These are phyloP conservation scores for Boletus sp. DNA, from an alignment of 768 basidiomycete species.

Conservation along the genomic window DNA sequence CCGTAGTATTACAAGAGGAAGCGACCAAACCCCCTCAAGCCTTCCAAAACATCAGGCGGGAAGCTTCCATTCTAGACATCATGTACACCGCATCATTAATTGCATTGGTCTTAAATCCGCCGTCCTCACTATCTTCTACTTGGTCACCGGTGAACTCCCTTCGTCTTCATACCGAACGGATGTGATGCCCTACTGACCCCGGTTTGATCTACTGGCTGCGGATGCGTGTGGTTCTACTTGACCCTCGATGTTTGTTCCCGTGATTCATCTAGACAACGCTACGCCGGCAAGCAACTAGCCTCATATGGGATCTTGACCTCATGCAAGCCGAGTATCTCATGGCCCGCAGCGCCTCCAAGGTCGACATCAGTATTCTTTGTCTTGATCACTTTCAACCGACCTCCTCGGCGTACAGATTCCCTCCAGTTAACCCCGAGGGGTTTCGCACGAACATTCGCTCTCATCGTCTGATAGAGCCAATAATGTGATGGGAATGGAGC, in stretches of 20 bases:
- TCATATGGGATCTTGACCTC: too few species aligned
- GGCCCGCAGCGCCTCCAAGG: not conserved
- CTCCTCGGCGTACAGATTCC: not conserved
- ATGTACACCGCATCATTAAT: conserved; percentile 6
- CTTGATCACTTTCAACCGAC: not conserved
- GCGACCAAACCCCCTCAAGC: conserved; percentile 57
- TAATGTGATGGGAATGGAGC: not conserved
- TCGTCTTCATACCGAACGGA: not conserved
- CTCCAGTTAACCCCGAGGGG: not conserved
- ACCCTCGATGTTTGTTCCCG: not conserved
- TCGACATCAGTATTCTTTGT: not conserved
- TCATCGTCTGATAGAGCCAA: not conserved
- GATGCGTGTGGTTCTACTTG: not conserved
- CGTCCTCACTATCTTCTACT: not conserved
- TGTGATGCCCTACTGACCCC: not conserved
- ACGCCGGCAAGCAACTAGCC: not conserved
- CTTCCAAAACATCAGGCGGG: conserved; percentile 42
- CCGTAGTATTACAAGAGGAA: conserved; percentile 35
- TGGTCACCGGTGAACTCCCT: not conserved
- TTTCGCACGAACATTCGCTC: not conserved
- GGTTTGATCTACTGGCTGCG: not conserved
- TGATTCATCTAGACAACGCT: not conserved
- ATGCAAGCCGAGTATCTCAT: not conserved
- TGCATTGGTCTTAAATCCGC: not conserved
- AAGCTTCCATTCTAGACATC: conserved; percentile 59